These are phyloP conservation scores for Neurospora sp. DNA, from an alignment of 2,329 filamentous ascomycete genomes.

Conservation along the genomic window DNA sequence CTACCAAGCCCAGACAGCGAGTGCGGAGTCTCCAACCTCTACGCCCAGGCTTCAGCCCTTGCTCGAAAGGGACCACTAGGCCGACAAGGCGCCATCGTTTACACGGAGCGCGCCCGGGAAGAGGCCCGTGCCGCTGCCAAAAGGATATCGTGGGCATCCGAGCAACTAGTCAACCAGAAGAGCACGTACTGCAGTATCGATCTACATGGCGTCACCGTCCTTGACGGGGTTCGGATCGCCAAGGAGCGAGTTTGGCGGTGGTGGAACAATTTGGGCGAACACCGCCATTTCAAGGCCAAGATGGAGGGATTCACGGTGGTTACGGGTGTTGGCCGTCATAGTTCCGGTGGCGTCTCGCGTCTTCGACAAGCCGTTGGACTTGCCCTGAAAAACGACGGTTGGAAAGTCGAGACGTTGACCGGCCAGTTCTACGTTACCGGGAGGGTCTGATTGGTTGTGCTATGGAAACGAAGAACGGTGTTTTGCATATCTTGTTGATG, in stretches of 20 bases:
- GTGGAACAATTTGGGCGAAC: constrained; percentile 66
- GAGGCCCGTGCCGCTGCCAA: constrained; percentile 40
- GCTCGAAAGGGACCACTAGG: constrained; percentile 57
- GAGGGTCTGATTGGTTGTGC: constrained; percentile 6
- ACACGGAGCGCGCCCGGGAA: constrained; percentile 60
- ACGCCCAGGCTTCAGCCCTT: constrained; percentile 10
- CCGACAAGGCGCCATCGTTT: constrained; percentile 66
- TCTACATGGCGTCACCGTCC: constrained; percentile 73
- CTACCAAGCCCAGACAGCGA: background rate
- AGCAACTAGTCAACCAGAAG: constrained; percentile 57
- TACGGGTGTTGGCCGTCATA: constrained; percentile 74
- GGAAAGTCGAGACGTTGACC: constrained; percentile 65
- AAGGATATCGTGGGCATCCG: constrained; percentile 55
- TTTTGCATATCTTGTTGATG: background rate
- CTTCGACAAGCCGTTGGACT: constrained; percentile 72
- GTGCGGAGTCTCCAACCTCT: constrained; percentile 6
- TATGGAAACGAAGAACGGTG: background rate
- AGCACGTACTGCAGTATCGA: constrained; percentile 56
- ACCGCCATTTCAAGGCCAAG: constrained; percentile 34
- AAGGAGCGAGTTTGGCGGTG: constrained; percentile 56
- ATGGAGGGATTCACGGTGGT: constrained; percentile 59
- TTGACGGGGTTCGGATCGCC: constrained; percentile 72
- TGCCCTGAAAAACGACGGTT: constrained; percentile 66
- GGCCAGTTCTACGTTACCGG: constrained; percentile 65
- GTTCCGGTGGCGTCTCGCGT: constrained; percentile 61